phyloP scores from a whole-genome alignment of 768 basidiomycete genomes.

The Boletus rubroflammeus region DNA sequence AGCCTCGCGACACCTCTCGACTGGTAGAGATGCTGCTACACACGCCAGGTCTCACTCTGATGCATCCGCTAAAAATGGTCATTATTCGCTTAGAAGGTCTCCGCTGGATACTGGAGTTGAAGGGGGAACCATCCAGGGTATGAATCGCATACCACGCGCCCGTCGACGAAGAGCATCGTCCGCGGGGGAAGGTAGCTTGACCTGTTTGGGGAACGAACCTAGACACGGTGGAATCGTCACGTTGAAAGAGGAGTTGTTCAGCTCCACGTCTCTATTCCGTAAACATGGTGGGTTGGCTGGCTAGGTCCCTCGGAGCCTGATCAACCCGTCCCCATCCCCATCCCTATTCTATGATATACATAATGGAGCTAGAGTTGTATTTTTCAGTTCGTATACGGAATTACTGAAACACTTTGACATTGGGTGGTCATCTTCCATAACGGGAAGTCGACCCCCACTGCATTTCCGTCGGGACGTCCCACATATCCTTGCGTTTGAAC shows the following conservation, averaged over 20 bases:
- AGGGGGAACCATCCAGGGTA: background rate
- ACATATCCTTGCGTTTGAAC: background rate
- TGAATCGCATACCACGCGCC: conserved; percentile 11
- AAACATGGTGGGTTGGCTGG: background rate
- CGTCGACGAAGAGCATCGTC: conserved; percentile 46
- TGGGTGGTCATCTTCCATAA: conserved; percentile 4
- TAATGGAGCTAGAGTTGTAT: conserved; percentile 4
- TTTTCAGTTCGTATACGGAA: background rate
- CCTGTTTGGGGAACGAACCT: background rate
- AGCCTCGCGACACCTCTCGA: background rate
- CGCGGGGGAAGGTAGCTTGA: conserved; percentile 37
- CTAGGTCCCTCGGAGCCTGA: background rate
- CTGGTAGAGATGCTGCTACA: background rate
- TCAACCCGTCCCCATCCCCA: no score
- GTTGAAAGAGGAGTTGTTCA: background rate
- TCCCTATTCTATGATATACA: background rate
- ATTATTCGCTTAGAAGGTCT: conserved; percentile 11
- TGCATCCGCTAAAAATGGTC: conserved; percentile 15
- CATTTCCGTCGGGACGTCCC: background rate
- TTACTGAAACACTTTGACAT: background rate
- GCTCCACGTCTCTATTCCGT: background rate
- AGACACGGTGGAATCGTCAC: background rate
- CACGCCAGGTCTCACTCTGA: conserved; percentile 25
- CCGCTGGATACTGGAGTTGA: conserved; percentile 3
- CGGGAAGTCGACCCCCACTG: background rate